Conservation (phyloP, 1,139 yeast genomes). For the Meyerozyma smithsonii region DNA sequence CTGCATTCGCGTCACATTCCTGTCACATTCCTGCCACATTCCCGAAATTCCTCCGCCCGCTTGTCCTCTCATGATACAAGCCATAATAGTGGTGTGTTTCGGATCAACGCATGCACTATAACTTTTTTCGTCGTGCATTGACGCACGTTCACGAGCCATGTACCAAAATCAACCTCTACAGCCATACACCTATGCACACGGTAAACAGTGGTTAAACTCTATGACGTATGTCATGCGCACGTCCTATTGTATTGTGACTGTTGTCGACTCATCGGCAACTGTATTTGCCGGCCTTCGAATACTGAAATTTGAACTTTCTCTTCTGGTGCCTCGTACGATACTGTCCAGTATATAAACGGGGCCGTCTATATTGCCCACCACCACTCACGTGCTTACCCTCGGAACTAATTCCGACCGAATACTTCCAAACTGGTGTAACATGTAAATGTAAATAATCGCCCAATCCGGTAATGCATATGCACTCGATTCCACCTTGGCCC, state of each 20-base stretch:
- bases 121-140: not conserved
- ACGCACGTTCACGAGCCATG: not conserved
- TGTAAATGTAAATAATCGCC: constrained; percentile 2
- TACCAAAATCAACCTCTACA: not conserved
- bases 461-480: constrained; percentile 1
- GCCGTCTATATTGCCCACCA: too few relatives aligned
- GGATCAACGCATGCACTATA: constrained; percentile 1
- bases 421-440: not conserved
- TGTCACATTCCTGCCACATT: too few relatives aligned
- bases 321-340: too few relatives aligned
- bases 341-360: too few relatives aligned
- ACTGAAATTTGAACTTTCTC: too few relatives aligned
- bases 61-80: not conserved
- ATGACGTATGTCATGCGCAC: not conserved
- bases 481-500: not conserved
- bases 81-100: not conserved
- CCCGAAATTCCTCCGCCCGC: too few relatives aligned
- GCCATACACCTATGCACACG: not conserved
- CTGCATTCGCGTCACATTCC: too few relatives aligned
- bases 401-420: not conserved
- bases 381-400: not conserved
- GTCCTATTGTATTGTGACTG: too few relatives aligned
- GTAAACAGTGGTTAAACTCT: not conserved
- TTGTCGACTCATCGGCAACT: too few relatives aligned
- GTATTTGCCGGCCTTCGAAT: too few relatives aligned